A percentile compares a stretch with the other conserved stretches of the same genome.
These are phyloP conservation scores for Botrytis byssoidea DNA, from an alignment of 2,329 filamentous ascomycete genomes.

Conservation along the genomic window DNA sequence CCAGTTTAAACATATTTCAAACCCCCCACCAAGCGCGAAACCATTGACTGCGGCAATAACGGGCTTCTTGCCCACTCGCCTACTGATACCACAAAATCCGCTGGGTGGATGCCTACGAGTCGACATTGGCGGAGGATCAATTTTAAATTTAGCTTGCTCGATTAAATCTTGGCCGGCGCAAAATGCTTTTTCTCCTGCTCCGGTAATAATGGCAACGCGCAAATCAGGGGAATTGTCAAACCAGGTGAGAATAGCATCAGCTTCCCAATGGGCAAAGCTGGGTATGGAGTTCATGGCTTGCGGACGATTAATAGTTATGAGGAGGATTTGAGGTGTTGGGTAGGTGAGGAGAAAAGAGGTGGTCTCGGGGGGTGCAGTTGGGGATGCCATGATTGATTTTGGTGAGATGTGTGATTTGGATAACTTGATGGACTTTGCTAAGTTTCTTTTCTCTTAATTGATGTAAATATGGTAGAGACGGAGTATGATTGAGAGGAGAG, in stretches of 20 bases:
- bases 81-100: conserved; percentile 66
- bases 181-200: conserved; percentile 59
- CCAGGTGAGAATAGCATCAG: conserved; percentile 52
- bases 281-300: conserved; percentile 48
- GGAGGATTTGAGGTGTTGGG: conserved; percentile 54
- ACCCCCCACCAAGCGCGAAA: conserved; percentile 70
- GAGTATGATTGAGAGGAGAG: conserved; percentile 22
- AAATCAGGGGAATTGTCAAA: conserved; percentile 60
- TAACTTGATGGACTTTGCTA: conserved; percentile 41
- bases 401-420: conserved; percentile 36
- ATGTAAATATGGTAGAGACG: conserved; percentile 9
- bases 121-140: conserved; percentile 30
- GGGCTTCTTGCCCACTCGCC: conserved; percentile 68
- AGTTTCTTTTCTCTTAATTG: conserved; percentile 41
- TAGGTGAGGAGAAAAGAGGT: conserved; percentile 40
- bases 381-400: conserved; percentile 41
- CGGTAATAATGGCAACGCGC: conserved; percentile 63
- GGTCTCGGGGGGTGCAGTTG: conserved; percentile 36
- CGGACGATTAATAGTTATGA: conserved; percentile 59
- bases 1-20: conserved; percentile 66
- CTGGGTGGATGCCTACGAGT: conserved; percentile 36
- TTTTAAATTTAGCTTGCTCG: conserved; percentile 56
- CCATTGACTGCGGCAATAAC: conserved; percentile 79
- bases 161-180: conserved; percentile 65
- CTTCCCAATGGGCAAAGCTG: conserved; percentile 41